A percentile compares a stretch with the other conserved stretches of the same genome.
Evolutionary conservation across 2,329 filamentous ascomycete species (phyloP).

Genomic region (Sporothrix curviconia): DNA sequence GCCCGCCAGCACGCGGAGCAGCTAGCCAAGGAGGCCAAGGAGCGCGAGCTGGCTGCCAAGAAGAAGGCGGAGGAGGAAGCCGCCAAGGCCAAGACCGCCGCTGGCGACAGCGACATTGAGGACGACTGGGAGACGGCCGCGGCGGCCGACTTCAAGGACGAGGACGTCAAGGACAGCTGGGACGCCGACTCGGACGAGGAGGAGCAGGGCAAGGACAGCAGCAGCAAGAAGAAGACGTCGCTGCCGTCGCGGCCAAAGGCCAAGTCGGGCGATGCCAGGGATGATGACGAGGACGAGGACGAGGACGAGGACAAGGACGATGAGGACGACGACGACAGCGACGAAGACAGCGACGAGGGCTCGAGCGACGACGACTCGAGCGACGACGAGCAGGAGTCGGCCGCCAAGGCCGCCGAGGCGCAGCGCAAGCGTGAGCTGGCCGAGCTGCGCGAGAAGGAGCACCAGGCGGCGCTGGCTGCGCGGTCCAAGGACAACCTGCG

Average conservation of each 20-base stretch:
- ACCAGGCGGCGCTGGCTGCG: constrained; percentile 85
- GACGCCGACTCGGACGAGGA: constrained; percentile 79
- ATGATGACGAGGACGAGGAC: constrained; percentile 34
- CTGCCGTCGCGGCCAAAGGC: constrained; percentile 27
- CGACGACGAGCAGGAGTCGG: constrained; percentile 69
- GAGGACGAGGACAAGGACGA: constrained; percentile 25
- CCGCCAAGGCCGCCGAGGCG: constrained; percentile 63
- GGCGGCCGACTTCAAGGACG: constrained; percentile 55
- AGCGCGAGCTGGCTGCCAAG: constrained; percentile 48
- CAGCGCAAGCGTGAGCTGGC: constrained; percentile 83
- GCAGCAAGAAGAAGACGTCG: constrained; percentile 28
- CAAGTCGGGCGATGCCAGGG: too few species aligned
- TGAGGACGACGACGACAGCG: constrained; percentile 26
- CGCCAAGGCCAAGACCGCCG: constrained; percentile 32
- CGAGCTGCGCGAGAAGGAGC: constrained; percentile 79
- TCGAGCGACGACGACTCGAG: constrained; percentile 58
- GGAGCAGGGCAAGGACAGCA: too few species aligned
- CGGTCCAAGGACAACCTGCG: constrained; percentile 90
- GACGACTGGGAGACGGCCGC: constrained; percentile 88
- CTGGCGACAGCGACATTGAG: constrained; percentile 55
- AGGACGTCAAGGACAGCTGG: constrained; percentile 89
- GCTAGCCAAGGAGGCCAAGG: constrained; percentile 54
- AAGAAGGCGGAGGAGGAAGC: constrained; percentile 53
- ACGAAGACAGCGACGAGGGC: constrained; percentile 25
- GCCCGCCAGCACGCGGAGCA: constrained; percentile 62